phyloP scores from a whole-genome alignment of 2,329 filamentous ascomycete genomes.

The Phaeomoniella chlamydospora region DNA sequence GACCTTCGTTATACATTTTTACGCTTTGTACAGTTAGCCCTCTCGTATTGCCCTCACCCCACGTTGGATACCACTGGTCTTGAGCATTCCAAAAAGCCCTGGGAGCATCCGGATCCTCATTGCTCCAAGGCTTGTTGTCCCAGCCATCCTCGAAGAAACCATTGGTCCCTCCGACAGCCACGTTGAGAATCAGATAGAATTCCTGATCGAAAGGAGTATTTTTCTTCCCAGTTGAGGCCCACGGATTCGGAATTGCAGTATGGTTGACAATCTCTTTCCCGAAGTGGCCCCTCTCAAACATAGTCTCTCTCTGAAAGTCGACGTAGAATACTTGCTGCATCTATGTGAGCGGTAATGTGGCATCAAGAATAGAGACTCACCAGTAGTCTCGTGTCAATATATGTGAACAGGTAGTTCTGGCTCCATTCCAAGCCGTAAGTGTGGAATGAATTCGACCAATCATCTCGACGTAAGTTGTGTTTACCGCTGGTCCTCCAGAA shows the following conservation, averaged over 20 bases:
- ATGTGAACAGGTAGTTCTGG: conserved; percentile 38
- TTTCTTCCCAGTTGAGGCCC: conserved; percentile 20
- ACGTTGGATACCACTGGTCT: conserved; percentile 30
- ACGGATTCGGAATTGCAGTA: conserved; percentile 27
- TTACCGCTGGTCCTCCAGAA: conserved; percentile 15
- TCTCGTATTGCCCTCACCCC: conserved; percentile 25
- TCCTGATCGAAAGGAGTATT: conserved; percentile 36
- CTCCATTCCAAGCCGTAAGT: conserved; percentile 41
- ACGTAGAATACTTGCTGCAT: conserved; percentile 16
- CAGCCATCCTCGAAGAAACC: conserved; percentile 32
- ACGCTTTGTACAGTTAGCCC: conserved; percentile 33
- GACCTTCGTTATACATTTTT: conserved; percentile 33
- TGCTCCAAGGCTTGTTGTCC: conserved; percentile 32
- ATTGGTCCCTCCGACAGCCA: conserved; percentile 32
- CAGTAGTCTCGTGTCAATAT: conserved; percentile 32
- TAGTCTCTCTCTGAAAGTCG: conserved; percentile 12
- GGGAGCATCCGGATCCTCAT: too few species aligned
- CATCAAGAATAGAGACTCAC: too few species aligned
- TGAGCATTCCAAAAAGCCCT: conserved; percentile 28
- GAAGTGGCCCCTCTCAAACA: conserved; percentile 24
- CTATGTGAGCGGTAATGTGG: too few species aligned
- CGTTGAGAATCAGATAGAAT: conserved; percentile 36
- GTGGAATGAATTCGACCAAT: conserved; percentile 23
- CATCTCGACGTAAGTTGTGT: conserved; percentile 14
- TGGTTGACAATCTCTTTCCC: conserved; percentile 22